Evolutionary conservation across 257 asterid genomes (phyloP).

Genomic region (Cinchona pubescens): DNA sequence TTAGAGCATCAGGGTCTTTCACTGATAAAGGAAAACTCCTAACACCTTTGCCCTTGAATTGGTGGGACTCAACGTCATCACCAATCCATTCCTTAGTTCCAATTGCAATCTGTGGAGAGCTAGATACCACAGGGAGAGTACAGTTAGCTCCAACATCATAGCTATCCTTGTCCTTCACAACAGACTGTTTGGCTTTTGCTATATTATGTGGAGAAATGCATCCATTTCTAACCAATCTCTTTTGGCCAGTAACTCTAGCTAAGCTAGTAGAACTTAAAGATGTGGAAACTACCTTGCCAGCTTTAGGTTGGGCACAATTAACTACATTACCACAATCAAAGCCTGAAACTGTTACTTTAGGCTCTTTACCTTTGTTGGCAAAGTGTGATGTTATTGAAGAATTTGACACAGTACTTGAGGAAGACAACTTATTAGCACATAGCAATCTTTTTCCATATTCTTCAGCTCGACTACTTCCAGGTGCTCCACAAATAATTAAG

Average conservation of each 20-base stretch:
- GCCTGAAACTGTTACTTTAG: conserved; percentile 18
- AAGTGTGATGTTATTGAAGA: conserved; percentile 18
- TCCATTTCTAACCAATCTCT: conserved; percentile 83
- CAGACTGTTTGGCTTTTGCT: conserved; percentile 53
- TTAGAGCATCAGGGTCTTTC: conserved; percentile 28
- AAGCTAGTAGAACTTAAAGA: conserved; percentile 29
- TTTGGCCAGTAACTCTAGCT: conserved; percentile 54
- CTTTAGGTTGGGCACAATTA: conserved; percentile 29
- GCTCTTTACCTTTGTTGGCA: conserved; percentile 36
- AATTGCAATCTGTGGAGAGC: conserved; percentile 30
- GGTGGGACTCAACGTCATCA: conserved; percentile 38
- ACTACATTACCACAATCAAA: conserved; percentile 26
- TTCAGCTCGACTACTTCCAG: conserved; percentile 27
- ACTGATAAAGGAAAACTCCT: conserved; percentile 38
- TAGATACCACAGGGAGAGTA: conserved; percentile 27
- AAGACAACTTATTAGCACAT: conserved; percentile 33
- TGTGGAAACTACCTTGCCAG: conserved; percentile 29
- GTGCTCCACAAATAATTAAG: conserved; percentile 22
- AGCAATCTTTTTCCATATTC: conserved; percentile 24
- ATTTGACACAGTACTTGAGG: conserved; percentile 20
- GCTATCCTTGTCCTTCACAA: conserved; percentile 35
- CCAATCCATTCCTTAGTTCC: conserved; percentile 44
- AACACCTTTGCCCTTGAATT: conserved; percentile 71
- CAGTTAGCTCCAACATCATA: conserved; percentile 30
- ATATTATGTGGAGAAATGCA: conserved; percentile 77